phyloP scores from a whole-genome alignment of 2,329 filamentous ascomycete species.

The Helminthosporium solani region DNA sequence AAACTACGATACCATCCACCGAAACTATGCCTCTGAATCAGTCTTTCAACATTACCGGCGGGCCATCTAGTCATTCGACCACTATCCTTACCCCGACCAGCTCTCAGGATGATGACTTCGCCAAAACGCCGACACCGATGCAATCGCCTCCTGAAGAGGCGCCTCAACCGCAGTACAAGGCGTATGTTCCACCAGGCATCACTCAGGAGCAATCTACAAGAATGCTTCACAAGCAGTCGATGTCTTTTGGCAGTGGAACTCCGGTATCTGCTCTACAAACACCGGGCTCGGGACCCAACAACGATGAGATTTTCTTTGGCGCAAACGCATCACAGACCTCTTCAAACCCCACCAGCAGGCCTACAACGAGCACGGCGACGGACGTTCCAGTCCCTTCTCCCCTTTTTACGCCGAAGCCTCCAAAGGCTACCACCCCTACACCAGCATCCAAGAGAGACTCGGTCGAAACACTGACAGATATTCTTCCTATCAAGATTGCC shows the following conservation, averaged over 20 bases:
- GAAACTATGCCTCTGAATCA: conserved; percentile 15
- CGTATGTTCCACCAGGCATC: conserved; percentile 31
- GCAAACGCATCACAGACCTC: conserved; percentile 11
- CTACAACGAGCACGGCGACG: conserved; percentile 19
- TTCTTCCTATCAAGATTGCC: conserved; percentile 22
- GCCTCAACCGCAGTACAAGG: conserved; percentile 31
- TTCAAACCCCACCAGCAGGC: conserved; percentile 14
- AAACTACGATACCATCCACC: conserved; percentile 16
- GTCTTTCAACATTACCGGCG: conserved; percentile 10
- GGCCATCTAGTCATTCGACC: conserved; percentile 28
- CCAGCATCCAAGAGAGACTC: conserved; percentile 14
- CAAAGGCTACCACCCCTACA: conserved; percentile 10
- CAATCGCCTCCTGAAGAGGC: conserved; percentile 32
- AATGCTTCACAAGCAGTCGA: conserved; percentile 23
- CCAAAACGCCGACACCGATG: conserved; percentile 32
- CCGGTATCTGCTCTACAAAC: conserved; percentile 10
- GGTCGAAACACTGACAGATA: conserved; percentile 17
- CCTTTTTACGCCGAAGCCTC: conserved; percentile 21
- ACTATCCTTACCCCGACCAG: conserved; percentile 39
- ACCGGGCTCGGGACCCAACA: conserved; percentile 15
- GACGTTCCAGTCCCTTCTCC: conserved; percentile 30
- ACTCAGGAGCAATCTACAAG: conserved; percentile 12
- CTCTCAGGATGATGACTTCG: conserved; percentile 33
- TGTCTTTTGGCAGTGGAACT: conserved; percentile 19
- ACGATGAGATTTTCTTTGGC: conserved; percentile 42